Evolutionary conservation across 2,329 filamentous ascomycete genomes (phyloP).

Genomic region (Paraconiothyrium brasiliense): DNA sequence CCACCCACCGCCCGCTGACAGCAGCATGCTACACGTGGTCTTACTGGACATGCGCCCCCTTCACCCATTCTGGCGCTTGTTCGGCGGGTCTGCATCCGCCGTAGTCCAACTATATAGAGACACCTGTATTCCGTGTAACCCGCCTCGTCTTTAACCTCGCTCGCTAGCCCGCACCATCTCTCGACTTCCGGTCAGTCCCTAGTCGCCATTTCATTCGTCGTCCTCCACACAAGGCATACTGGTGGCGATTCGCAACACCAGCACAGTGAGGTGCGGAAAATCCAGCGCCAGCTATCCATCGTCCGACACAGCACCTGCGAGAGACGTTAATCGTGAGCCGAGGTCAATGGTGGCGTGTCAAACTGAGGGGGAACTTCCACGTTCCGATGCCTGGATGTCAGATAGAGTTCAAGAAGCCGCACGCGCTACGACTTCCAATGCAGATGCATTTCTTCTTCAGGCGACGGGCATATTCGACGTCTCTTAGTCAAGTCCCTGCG

Average conservation of each 20-base stretch:
- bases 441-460: constrained; percentile 8
- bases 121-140: constrained; percentile 48
- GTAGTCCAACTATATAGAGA: constrained; percentile 41
- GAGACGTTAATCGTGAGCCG: constrained; percentile 21
- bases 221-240: constrained; percentile 11
- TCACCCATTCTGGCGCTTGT: constrained; percentile 32
- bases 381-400: constrained; percentile 15
- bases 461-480: constrained; percentile 13
- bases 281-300: constrained; percentile 15
- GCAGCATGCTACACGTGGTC: constrained; percentile 22
- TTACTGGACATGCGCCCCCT: constrained; percentile 32
- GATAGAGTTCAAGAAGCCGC: constrained; percentile 18
- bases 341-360: not conserved
- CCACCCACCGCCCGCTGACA: constrained; percentile 30
- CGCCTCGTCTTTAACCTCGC: constrained; percentile 30
- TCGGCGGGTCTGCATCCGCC: constrained; percentile 28
- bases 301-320: constrained; percentile 20
- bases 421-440: constrained; percentile 20
- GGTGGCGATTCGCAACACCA: constrained; percentile 16
- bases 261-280: constrained; percentile 17
- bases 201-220: not conserved
- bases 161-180: constrained; percentile 26
- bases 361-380: constrained; percentile 9
- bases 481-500: not conserved
- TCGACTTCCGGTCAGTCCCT: constrained; percentile 35